Evolutionary conservation across 306 rosid species (phyloP).

Genomic region (Castanea mollissima): DNA sequence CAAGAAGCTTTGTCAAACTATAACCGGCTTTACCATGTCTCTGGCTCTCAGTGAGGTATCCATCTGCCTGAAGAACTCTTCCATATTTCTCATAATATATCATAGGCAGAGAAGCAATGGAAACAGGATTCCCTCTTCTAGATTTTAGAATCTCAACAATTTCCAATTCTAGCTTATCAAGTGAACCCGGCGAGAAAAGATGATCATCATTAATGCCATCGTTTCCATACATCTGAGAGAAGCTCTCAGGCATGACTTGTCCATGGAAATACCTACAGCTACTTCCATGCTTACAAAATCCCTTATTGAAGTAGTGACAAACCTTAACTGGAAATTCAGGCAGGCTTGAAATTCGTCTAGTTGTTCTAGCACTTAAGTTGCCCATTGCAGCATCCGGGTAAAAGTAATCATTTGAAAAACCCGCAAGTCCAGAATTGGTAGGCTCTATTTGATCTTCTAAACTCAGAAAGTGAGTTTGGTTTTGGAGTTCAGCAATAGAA

Average conservation of each 20-base stretch:
- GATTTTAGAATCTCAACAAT: slow-evolving; percentile 59
- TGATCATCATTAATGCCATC: slow-evolving; percentile 46
- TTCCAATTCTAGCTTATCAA: slow-evolving; percentile 69
- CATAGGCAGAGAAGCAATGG: slow-evolving; percentile 85
- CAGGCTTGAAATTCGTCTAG: slow-evolving; percentile 32
- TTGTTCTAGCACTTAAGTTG: slow-evolving; percentile 22
- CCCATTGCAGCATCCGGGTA: slow-evolving; percentile 32
- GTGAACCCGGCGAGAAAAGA: slow-evolving; percentile 45
- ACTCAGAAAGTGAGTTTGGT: slow-evolving; percentile 27
- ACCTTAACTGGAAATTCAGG: slow-evolving; percentile 52
- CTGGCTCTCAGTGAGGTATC: slow-evolving; percentile 89
- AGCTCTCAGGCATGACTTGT: slow-evolving; percentile 39
- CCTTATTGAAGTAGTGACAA: slow-evolving; percentile 75
- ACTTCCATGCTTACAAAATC: slow-evolving; percentile 80
- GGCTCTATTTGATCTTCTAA: slow-evolving; percentile 50
- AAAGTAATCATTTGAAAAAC: slow-evolving; percentile 30
- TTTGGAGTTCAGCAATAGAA: slow-evolving; percentile 42
- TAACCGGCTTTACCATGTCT: slow-evolving; percentile 87
- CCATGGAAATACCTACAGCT: slow-evolving; percentile 66
- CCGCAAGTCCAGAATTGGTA: slow-evolving; percentile 26
- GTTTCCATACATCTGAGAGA: slow-evolving; percentile 35
- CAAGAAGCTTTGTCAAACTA: slow-evolving; percentile 80
- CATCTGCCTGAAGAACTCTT: slow-evolving; percentile 77
- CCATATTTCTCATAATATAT: slow-evolving; percentile 72
- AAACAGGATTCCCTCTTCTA: slow-evolving; percentile 65